Evolutionary conservation across 176 grass and related monocot species (phyloP).

Genomic region (Oryza meyeriana): DNA sequence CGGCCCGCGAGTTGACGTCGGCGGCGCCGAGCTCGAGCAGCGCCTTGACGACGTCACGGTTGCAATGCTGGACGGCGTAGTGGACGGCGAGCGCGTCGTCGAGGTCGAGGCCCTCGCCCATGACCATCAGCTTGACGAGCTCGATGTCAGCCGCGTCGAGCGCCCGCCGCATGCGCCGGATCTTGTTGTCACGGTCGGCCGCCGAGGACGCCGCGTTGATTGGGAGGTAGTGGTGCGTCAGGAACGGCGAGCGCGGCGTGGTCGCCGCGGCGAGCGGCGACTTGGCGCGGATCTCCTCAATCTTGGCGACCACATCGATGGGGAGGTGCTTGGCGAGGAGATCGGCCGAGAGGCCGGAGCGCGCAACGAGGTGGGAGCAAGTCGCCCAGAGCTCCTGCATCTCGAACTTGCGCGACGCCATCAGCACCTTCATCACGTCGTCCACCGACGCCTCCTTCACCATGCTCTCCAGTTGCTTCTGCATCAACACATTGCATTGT

Average conservation of each 20-base stretch:
- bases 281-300: conserved; percentile 71
- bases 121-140: conserved; percentile 99
- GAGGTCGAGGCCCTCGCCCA: conserved; percentile 96
- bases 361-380: conserved; percentile 87
- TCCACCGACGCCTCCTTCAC: conserved; percentile 94
- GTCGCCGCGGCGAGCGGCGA: conserved; percentile 36
- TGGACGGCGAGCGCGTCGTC: conserved; percentile 92
- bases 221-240: conserved; percentile 64
- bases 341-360: conserved; percentile 82
- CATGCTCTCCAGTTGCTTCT: conserved; percentile 93
- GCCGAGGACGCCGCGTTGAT: conserved; percentile 43
- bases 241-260: conserved; percentile 57
- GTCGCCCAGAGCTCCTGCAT: conserved; percentile 83
- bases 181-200: conserved; percentile 77
- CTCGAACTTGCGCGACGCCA: conserved; percentile 89
- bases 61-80: conserved; percentile 87
- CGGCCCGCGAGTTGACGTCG: conserved; percentile 88
- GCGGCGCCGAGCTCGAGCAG: conserved; percentile 94
- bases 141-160: conserved; percentile 96
- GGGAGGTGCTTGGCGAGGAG: conserved; percentile 97
- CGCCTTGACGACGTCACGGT: conserved; percentile 94
- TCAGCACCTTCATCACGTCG: conserved; percentile 94
- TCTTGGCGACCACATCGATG: conserved; percentile 73
- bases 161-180: conserved; percentile 82
- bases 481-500: not conserved